phyloP scores from a whole-genome alignment of 1,139 yeast genomes.

The Waltiozyma solani region DNA sequence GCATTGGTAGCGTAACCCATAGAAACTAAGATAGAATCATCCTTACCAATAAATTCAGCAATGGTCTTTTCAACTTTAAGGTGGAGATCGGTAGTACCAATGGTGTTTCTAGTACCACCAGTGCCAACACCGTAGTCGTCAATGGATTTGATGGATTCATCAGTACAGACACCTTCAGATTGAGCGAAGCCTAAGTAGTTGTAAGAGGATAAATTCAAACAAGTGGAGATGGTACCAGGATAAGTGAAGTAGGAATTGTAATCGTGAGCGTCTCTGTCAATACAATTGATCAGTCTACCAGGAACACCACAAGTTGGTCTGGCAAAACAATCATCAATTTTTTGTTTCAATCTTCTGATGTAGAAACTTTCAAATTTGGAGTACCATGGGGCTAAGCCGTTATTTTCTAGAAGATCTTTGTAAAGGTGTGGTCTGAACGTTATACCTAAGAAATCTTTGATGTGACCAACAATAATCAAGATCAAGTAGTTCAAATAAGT shows the following conservation, averaged over 20 bases:
- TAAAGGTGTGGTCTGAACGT: slow-evolving; percentile 56
- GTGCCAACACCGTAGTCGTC: slow-evolving; percentile 65
- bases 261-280: slow-evolving; percentile 62
- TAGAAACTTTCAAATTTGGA: slow-evolving; percentile 91
- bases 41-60: slow-evolving; percentile 87
- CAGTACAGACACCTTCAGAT: slow-evolving; percentile 87
- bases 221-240: slow-evolving; percentile 66
- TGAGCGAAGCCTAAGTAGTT: slow-evolving; percentile 97
- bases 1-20: slow-evolving; percentile 98
- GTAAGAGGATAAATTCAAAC: slow-evolving; percentile 82
- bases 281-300: slow-evolving; percentile 78
- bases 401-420: slow-evolving; percentile 57
- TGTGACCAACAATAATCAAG: slow-evolving; percentile 79
- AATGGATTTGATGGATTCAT: slow-evolving; percentile 54
- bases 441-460: slow-evolving; percentile 82
- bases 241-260: slow-evolving; percentile 49
- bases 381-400: slow-evolving; percentile 96
- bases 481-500: slow-evolving; percentile 81
- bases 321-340: slow-evolving; percentile 91
- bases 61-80: slow-evolving; percentile 61
- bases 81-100: slow-evolving; percentile 77
- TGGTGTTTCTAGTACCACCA: slow-evolving; percentile 65
- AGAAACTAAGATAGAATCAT: slow-evolving; percentile 74
- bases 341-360: slow-evolving; percentile 80
- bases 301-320: slow-evolving; percentile 97